phyloP scores from a whole-genome alignment of 2,329 filamentous ascomycete species.

The Penicillium concentricum region DNA sequence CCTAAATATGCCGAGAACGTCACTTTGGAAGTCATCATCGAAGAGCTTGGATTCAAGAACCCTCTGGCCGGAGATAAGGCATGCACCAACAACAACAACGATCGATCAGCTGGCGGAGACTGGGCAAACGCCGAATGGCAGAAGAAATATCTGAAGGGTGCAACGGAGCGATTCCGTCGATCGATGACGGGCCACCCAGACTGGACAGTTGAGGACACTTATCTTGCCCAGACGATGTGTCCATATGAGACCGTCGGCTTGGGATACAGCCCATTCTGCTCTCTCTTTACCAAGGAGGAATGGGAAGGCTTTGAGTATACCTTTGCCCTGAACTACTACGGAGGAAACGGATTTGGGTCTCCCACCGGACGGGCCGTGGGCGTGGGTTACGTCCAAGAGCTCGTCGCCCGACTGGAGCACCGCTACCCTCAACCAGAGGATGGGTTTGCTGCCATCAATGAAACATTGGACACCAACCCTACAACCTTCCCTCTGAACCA shows the following conservation, averaged over 20 bases:
- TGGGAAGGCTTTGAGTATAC: conserved; percentile 72
- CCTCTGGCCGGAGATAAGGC: conserved; percentile 62
- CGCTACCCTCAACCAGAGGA: conserved; percentile 22
- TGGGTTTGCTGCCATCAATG: conserved; percentile 47
- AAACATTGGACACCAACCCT: conserved; percentile 51
- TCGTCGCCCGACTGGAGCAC: conserved; percentile 62
- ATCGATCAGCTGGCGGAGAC: conserved; percentile 18
- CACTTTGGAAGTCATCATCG: conserved; percentile 71
- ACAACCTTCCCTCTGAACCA: conserved; percentile 73
- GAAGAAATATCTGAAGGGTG: conserved; percentile 63
- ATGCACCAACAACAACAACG: conserved; percentile 61
- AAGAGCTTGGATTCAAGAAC: conserved; percentile 45
- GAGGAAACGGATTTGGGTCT: conserved; percentile 61
- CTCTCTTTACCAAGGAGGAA: conserved; percentile 72
- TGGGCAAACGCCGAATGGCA: conserved; percentile 55
- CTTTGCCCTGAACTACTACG: conserved; percentile 65
- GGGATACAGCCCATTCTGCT: conserved; percentile 72
- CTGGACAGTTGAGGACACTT: conserved; percentile 64
- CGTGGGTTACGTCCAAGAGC: conserved; percentile 70
- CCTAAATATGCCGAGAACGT: conserved; percentile 70
- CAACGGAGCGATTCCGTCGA: conserved; percentile 57
- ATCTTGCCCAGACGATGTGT: conserved; percentile 69
- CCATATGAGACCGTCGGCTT: conserved; percentile 77
- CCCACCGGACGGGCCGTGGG: conserved; percentile 70
- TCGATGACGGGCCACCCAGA: conserved; percentile 57